These are phyloP conservation scores for Entelexis sorbosivorans DNA, from an alignment of 1,139 yeast species.

Conservation along the genomic window DNA sequence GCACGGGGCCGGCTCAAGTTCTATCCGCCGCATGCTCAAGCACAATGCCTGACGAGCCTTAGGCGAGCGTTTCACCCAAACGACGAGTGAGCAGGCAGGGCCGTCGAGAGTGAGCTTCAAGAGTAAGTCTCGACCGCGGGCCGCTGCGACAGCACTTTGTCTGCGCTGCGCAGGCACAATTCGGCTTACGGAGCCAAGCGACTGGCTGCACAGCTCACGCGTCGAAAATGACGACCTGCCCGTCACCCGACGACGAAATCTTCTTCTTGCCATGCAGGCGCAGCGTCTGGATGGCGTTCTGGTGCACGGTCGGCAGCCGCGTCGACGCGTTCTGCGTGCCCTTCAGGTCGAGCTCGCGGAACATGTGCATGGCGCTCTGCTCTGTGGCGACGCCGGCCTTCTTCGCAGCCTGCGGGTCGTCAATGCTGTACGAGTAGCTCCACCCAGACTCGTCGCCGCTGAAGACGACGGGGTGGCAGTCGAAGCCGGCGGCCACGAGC, in stretches of 20 bases:
- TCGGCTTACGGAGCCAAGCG: too few relatives aligned
- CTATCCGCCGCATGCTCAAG: too few relatives aligned
- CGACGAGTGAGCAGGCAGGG: too few relatives aligned
- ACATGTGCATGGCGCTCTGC: constrained; percentile 78
- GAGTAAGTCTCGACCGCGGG: too few relatives aligned
- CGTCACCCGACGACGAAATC: constrained; percentile 77
- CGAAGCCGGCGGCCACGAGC: constrained; percentile 82
- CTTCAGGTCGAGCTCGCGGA: constrained; percentile 88
- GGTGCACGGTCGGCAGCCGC: constrained; percentile 69
- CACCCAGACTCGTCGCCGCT: constrained; percentile 61
- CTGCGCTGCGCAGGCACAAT: too few relatives aligned
- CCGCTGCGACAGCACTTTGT: too few relatives aligned
- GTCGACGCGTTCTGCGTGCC: constrained; percentile 52
- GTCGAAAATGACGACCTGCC: constrained; percentile 65
- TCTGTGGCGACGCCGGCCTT: constrained; percentile 48
- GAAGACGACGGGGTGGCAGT: constrained; percentile 81
- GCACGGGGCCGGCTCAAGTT: too few relatives aligned
- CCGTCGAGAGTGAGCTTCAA: too few relatives aligned
- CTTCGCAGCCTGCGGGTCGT: constrained; percentile 40
- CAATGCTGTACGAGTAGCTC: constrained; percentile 55
- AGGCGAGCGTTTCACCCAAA: too few relatives aligned
- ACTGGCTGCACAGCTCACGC: too few relatives aligned
- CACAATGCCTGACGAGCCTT: too few relatives aligned
- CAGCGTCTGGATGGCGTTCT: constrained; percentile 72
- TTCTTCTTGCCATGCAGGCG: constrained; percentile 36